phyloP scores from a whole-genome alignment of 2,329 filamentous ascomycete species.

The Neofusicoccum parvum region DNA sequence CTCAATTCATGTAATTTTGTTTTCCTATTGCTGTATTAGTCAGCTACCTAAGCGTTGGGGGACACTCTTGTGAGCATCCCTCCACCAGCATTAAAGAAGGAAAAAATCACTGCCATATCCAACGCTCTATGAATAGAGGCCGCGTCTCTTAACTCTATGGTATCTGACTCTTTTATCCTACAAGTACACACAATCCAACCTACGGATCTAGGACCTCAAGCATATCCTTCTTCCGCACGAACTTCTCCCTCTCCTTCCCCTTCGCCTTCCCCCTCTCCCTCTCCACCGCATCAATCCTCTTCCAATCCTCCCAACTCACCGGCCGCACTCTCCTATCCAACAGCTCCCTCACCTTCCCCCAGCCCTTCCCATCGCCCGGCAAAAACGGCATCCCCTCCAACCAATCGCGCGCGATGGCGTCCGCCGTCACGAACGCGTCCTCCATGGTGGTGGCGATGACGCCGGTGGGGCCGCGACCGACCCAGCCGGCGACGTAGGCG shows the following conservation, averaged over 20 bases:
- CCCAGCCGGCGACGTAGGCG: conserved; percentile 93
- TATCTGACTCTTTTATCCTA: not conserved
- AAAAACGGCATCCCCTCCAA: conserved; percentile 50
- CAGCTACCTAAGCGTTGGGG: too few species aligned
- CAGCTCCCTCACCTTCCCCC: conserved; percentile 72
- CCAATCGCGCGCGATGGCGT: conserved; percentile 83
- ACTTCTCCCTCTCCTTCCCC: conserved; percentile 79
- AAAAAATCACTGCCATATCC: not conserved
- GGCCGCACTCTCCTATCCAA: conserved; percentile 59
- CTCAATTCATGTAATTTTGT: too few species aligned
- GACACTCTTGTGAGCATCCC: too few species aligned
- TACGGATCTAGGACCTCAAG: conserved; percentile 46
- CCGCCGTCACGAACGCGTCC: conserved; percentile 87
- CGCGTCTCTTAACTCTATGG: too few species aligned
- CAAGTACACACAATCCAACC: not conserved
- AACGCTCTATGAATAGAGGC: too few species aligned
- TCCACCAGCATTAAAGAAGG: not conserved
- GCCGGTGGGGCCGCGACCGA: conserved; percentile 90
- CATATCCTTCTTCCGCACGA: conserved; percentile 61
- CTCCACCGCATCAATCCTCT: conserved; percentile 80
- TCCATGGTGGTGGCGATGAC: conserved; percentile 96
- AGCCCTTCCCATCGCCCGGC: conserved; percentile 59
- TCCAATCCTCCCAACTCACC: conserved; percentile 85
- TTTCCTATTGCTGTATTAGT: too few species aligned
- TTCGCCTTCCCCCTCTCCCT: conserved; percentile 62